phyloP scores from a whole-genome alignment of 192 early-diverging fungal species.

The Allomyces macrogynus region DNA sequence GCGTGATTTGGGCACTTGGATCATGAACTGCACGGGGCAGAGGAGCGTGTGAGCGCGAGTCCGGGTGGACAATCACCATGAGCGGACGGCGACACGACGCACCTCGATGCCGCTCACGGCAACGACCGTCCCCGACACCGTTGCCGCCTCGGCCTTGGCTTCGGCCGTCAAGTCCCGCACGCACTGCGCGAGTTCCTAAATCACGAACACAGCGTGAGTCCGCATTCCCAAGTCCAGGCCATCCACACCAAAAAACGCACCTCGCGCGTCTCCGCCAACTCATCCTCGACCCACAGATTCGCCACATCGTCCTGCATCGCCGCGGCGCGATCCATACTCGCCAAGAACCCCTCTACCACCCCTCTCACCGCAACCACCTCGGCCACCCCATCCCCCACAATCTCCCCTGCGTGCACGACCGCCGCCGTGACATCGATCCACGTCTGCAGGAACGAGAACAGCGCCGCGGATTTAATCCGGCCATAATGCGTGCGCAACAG shows the following conservation, averaged over 20 bases:
- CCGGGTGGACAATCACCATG: constrained; percentile 9
- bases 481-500: constrained; percentile 44
- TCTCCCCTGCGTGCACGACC: constrained; percentile 12
- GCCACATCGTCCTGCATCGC: constrained; percentile 32
- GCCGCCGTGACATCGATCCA: constrained; percentile 24
- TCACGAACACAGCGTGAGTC: constrained; percentile 3
- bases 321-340: constrained; percentile 4
- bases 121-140: constrained; percentile 30
- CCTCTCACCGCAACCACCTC: constrained; percentile 4
- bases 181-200: constrained; percentile 35
- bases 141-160: constrained; percentile 24
- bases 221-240: constrained; percentile 18
- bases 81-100: neutral
- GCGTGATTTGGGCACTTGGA: neutral
- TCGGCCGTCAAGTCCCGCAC: constrained; percentile 48
- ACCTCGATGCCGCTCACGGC: neutral
- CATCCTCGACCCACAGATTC: constrained; percentile 19
- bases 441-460: neutral
- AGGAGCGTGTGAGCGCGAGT: neutral
- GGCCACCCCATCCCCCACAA: neutral
- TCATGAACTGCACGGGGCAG: constrained; percentile 4
- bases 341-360: constrained; percentile 8
- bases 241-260: constrained; percentile 4
- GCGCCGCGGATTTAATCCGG: constrained; percentile 11
- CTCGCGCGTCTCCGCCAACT: constrained; percentile 27